A percentile compares a stretch with the other conserved stretches of the same genome.
phyloP scores from a whole-genome alignment of 768 basidiomycete genomes.

The Tephrocybe sp. region DNA sequence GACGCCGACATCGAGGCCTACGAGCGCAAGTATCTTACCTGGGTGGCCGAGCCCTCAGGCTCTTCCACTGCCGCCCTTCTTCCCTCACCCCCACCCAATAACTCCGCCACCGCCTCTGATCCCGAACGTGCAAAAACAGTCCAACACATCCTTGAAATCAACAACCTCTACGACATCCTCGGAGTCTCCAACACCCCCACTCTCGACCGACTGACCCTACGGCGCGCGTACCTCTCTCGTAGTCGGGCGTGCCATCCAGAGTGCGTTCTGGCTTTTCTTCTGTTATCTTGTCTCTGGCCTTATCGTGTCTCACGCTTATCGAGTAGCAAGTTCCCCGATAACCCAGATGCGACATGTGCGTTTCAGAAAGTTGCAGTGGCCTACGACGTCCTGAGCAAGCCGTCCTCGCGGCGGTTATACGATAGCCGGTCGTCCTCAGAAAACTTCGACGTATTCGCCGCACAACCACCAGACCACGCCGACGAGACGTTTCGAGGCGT shows the following conservation, averaged over 20 bases:
- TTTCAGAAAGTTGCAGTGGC: slow-evolving; percentile 88
- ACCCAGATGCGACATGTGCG: slow-evolving; percentile 75
- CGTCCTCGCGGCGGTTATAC: slow-evolving; percentile 66
- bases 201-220: slow-evolving; percentile 61
- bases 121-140: slow-evolving; percentile 31
- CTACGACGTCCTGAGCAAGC: slow-evolving; percentile 77
- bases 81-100: slow-evolving; percentile 3
- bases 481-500: slow-evolving; percentile 83
- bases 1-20: slow-evolving; percentile 46
- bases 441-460: slow-evolving; percentile 53
- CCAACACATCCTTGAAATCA: slow-evolving; percentile 53
- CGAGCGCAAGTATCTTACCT: slow-evolving; percentile 48
- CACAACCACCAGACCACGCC: slow-evolving; percentile 54
- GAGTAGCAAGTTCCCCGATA: slow-evolving; percentile 75
- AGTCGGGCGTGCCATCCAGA: slow-evolving; percentile 85
- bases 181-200: slow-evolving; percentile 52
- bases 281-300: slow-evolving; percentile 4
- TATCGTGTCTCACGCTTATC: slow-evolving; percentile 16
- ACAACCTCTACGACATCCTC: slow-evolving; percentile 74
- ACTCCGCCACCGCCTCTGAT: not conserved
- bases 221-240: slow-evolving; percentile 74
- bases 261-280: slow-evolving; percentile 44
- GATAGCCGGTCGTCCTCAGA: slow-evolving; percentile 53
- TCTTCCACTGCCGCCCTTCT: slow-evolving; percentile 18
- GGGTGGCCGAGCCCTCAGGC: slow-evolving; percentile 41